phyloP scores from a whole-genome alignment of 2,329 filamentous ascomycete species.

The Lachnellula cervina region DNA sequence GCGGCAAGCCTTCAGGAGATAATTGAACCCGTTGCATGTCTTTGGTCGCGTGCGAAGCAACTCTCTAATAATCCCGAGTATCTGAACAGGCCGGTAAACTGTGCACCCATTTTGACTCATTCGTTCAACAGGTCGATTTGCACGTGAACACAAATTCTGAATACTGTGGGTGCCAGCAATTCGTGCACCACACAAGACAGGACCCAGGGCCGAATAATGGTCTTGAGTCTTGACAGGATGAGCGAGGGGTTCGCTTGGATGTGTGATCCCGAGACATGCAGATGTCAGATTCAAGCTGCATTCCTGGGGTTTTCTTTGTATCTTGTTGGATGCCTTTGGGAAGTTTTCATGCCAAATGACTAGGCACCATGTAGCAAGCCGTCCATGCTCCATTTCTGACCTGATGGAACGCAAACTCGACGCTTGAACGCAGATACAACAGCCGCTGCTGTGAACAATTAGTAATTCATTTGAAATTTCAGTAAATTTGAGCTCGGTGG shows the following conservation, averaged over 20 bases:
- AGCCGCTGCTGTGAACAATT: neutral
- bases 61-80: neutral
- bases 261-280: constrained; percentile 12
- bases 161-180: neutral
- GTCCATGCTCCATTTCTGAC: neutral
- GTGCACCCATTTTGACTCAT: neutral
- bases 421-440: neutral
- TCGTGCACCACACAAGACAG: no score
- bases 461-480: neutral
- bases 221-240: neutral
- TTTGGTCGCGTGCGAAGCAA: constrained; percentile 2
- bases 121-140: neutral
- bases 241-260: constrained; percentile 4
- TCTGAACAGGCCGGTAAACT: neutral
- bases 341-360: neutral
- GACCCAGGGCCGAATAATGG: no score
- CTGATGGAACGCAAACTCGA: neutral
- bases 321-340: neutral
- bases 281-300: constrained; percentile 11
- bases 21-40: neutral
- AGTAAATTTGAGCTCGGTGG: neutral
- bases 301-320: constrained; percentile 2
- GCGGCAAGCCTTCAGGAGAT: no score
- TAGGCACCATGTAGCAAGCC: neutral
- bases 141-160: neutral